Evolutionary conservation across 345 rosid species (phyloP).

Genomic region (Gossypium anomalum): DNA sequence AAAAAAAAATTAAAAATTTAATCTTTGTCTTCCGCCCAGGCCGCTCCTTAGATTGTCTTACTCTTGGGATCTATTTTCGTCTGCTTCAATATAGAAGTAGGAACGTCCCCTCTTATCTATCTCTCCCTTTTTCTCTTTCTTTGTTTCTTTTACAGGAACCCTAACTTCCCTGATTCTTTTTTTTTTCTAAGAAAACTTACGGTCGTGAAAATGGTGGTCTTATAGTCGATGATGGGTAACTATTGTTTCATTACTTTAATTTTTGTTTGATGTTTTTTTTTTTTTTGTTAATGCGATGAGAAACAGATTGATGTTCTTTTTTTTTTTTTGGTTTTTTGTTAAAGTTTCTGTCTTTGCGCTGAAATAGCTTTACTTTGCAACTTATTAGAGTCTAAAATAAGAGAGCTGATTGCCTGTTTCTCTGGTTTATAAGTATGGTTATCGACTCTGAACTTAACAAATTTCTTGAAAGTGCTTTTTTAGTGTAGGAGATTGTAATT

Average conservation of each 20-base stretch:
- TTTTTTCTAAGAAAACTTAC: neutral
- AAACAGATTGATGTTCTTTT: neutral
- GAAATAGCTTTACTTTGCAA: neutral
- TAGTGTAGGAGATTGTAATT: too few relatives aligned
- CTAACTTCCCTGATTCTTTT: neutral
- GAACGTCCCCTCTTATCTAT: neutral
- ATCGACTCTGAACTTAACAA: neutral
- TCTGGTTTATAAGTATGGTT: neutral
- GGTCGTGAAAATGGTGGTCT: constrained; percentile 1
- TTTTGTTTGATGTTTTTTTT: neutral
- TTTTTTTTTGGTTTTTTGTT: neutral
- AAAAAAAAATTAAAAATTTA: neutral
- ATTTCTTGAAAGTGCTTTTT: too few relatives aligned
- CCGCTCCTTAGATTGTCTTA: constrained; percentile 2
- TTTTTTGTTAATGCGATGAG: neutral
- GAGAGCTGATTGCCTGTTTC: neutral
- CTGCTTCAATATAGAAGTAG: neutral
- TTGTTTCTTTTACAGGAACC: neutral
- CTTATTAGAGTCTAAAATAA: neutral
- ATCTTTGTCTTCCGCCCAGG: neutral
- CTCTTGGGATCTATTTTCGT: neutral
- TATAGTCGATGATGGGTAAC: constrained; percentile 7
- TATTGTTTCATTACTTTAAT: neutral
- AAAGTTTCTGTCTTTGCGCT: neutral
- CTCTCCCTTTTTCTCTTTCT: neutral